These are phyloP conservation scores for Imleria badia DNA, from an alignment of 768 basidiomycete genomes.

Conservation along the genomic window DNA sequence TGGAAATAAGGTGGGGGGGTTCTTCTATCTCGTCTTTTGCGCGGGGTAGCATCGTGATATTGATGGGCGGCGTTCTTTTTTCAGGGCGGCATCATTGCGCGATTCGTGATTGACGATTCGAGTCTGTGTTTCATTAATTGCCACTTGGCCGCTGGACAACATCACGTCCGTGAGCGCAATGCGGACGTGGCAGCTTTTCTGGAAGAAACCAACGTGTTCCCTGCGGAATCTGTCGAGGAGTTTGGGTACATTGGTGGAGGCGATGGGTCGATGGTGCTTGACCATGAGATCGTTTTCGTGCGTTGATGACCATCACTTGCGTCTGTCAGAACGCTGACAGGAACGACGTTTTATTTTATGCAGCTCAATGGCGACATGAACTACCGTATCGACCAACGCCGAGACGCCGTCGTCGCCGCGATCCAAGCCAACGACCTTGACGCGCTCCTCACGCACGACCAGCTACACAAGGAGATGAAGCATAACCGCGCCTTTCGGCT, in stretches of 20 bases:
- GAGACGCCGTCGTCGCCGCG: constrained; percentile 75
- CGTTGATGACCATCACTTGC: constrained; percentile 4
- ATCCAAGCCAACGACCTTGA: constrained; percentile 66
- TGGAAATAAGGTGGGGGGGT: constrained; percentile 89
- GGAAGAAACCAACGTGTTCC: constrained; percentile 75
- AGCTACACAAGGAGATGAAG: constrained; percentile 86
- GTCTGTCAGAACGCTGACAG: constrained; percentile 1
- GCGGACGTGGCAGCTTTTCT: constrained; percentile 85
- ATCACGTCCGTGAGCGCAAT: constrained; percentile 77
- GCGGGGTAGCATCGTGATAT: not conserved
- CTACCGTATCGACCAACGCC: constrained; percentile 92
- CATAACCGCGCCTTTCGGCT: constrained; percentile 86
- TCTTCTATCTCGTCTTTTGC: not conserved
- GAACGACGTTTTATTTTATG: not conserved
- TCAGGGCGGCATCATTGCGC: constrained; percentile 87
- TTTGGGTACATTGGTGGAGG: constrained; percentile 85
- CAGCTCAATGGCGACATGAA: constrained; percentile 94
- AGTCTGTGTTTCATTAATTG: constrained; percentile 95
- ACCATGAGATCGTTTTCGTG: constrained; percentile 93
- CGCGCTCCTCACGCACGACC: constrained; percentile 73
- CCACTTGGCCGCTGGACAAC: constrained; percentile 95
- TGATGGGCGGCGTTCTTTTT: not conserved
- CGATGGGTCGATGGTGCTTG: constrained; percentile 88
- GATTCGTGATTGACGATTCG: constrained; percentile 88
- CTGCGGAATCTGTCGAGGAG: constrained; percentile 48